Conservation (phyloP, 2,329 filamentous ascomycete genomes). For the Trichoderma harzianum region DNA sequence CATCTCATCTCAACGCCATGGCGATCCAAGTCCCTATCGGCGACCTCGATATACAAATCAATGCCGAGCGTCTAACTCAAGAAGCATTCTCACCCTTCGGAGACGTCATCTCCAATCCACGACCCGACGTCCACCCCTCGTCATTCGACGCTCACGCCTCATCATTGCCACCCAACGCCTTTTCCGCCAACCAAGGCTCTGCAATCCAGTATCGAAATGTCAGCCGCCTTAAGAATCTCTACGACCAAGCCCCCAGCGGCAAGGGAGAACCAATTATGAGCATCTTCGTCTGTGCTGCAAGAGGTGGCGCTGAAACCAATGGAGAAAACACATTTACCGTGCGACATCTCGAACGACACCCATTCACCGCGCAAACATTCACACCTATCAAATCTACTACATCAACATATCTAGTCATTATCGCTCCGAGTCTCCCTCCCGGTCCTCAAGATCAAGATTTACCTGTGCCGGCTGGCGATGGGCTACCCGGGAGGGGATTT, state of each 20-base stretch:
- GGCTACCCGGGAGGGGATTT: constrained; percentile 57
- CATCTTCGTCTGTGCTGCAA: constrained; percentile 74
- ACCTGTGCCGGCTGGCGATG: constrained; percentile 29
- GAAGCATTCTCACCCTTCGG: constrained; percentile 75
- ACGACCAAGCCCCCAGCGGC: constrained; percentile 61
- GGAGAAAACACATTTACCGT: constrained; percentile 51
- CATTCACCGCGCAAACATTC: constrained; percentile 93
- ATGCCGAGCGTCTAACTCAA: constrained; percentile 63
- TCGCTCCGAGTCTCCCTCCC: constrained; percentile 70
- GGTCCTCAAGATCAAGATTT: constrained; percentile 25
- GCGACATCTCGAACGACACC: constrained; percentile 80
- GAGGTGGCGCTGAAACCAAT: constrained; percentile 22
- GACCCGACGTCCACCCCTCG: constrained; percentile 51
- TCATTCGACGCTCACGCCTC: constrained; percentile 39
- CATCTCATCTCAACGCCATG: constrained; percentile 23
- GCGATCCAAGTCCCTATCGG: constrained; percentile 27
- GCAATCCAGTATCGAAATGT: constrained; percentile 84
- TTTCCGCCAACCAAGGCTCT: constrained; percentile 77
- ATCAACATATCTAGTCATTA: constrained; percentile 74
- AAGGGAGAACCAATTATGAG: constrained; percentile 63
- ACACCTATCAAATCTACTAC: constrained; percentile 61
- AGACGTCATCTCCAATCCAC: constrained; percentile 74
- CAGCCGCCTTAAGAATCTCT: constrained; percentile 69
- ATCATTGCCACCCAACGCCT: constrained; percentile 44
- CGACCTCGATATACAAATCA: constrained; percentile 38